A percentile compares a stretch with the other conserved stretches of the same genome.
phyloP scores from a whole-genome alignment of 352 stramenopile species.

The Phytophthora pisi region DNA sequence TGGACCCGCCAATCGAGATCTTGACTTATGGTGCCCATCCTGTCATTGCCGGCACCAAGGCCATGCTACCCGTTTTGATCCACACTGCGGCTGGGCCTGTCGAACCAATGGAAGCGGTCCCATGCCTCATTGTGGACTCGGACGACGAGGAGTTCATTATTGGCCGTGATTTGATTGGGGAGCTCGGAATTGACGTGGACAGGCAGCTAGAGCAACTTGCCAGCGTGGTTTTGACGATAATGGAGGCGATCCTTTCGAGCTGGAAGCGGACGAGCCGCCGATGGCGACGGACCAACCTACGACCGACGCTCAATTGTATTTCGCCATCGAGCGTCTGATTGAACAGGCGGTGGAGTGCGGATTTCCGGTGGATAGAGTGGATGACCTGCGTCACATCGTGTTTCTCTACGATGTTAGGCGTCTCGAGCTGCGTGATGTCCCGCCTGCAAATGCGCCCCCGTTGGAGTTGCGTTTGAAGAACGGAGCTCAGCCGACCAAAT shows the following conservation, averaged over 20 bases:
- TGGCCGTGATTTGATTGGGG: constrained; percentile 6
- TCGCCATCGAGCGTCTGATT: not conserved
- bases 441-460: too few species aligned
- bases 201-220: constrained; percentile 19
- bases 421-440: not conserved
- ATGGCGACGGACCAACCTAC: too few species aligned
- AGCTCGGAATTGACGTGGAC: constrained; percentile 21
- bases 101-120: not conserved
- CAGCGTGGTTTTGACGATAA: not conserved
- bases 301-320: too few species aligned
- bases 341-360: constrained; percentile 8
- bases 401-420: not conserved
- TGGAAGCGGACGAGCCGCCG: constrained; percentile 1
- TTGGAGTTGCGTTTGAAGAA: not conserved
- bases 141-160: constrained; percentile 24
- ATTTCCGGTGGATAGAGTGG: constrained; percentile 12
- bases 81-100: constrained; percentile 16
- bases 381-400: not conserved
- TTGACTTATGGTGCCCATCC: not conserved
- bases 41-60: not conserved
- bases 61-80: constrained; percentile 9
- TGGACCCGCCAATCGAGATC: not conserved
- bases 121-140: constrained; percentile 4
- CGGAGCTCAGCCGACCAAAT: not conserved
- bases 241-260: not conserved